phyloP scores from a whole-genome alignment of 2,329 filamentous ascomycete genomes.

The Penicillium frequentans region DNA sequence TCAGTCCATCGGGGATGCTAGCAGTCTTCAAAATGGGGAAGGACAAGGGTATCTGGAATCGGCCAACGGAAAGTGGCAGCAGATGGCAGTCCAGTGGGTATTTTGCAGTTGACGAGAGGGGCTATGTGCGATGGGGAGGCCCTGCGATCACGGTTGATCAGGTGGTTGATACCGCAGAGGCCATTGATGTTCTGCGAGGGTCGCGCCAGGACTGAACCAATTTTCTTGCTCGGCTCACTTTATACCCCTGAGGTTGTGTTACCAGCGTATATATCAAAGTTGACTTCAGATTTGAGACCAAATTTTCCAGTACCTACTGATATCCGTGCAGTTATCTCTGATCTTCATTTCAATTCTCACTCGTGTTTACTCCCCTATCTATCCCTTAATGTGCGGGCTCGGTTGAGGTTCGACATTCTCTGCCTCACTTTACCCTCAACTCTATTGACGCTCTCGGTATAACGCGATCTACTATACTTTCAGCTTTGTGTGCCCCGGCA shows the following conservation, averaged over 20 bases:
- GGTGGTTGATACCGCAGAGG: constrained; percentile 1
- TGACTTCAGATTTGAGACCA: background rate
- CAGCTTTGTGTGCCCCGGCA: background rate
- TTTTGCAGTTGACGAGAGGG: constrained; percentile 16
- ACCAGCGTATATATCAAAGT: background rate
- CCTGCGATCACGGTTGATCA: constrained; percentile 2
- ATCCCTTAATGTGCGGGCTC: background rate
- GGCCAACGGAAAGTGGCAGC: constrained; percentile 26
- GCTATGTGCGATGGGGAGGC: constrained; percentile 6
- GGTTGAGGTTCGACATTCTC: background rate
- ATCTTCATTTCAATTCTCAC: background rate
- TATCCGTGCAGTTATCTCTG: background rate
- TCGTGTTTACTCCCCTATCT: background rate
- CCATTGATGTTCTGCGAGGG: background rate
- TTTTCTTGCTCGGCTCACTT: background rate
- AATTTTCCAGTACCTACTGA: background rate
- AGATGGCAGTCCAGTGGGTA: constrained; percentile 24
- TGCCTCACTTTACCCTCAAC: background rate
- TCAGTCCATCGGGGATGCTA: background rate
- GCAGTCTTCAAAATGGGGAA: constrained; percentile 4
- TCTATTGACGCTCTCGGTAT: background rate
- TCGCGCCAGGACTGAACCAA: background rate
- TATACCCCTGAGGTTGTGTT: background rate
- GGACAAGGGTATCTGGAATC: constrained; percentile 20
- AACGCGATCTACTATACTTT: background rate